Base-by-base conservation (phyloP, 1,139 yeast species). In the Debaryomyces udenii region DNA sequence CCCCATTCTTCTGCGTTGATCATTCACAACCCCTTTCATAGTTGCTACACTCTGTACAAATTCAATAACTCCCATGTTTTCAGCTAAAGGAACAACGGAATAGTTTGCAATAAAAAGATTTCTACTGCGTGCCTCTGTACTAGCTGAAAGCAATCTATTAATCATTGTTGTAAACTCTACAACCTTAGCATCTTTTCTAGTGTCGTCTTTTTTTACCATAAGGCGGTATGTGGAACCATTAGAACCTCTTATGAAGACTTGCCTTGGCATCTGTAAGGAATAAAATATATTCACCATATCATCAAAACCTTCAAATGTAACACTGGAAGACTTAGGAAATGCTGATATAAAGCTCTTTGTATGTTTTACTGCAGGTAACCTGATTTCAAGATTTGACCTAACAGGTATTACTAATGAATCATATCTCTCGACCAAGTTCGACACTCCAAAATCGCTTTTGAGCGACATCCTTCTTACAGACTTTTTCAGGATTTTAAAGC, bases 101-200 rank as follows among this genome's bases (percentile, higher is more conserved):
- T 91, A 94, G 9, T 95, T 85, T 2, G 81, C 76, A 43, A 94
- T 89, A 3, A 76, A 70, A 26, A 94, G 70, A 35, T 78, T 79
- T 42, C 98, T 70, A 48, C 83, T 81, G 36, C 85, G 74, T 0
- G 97, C 83, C 42, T 84, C 96, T 11, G 78, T 74, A 55, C 87
- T 86, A 24, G 76, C 73, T 17, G 72, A 64, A 40, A 94, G 68
- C 29, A 93, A 61, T 47, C 89, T 78, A 53, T 91, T 93, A 58
- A 93, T 83, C 65, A 91, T 86, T 1, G 90, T 81, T 0, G 97
- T 90, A 52, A 94, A 85, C 53, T 94, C 98, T 78, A 93, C 88
- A 37, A 93, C 80, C 51, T 96, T 86, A 4, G 96, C 95, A 67
- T 94, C 99, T 58, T 94, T 95, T 50, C 99, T 70, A 9, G 95